These are phyloP conservation scores for Fraxinus anomala DNA, from an alignment of 257 asterid species.

Conservation along the genomic window DNA sequence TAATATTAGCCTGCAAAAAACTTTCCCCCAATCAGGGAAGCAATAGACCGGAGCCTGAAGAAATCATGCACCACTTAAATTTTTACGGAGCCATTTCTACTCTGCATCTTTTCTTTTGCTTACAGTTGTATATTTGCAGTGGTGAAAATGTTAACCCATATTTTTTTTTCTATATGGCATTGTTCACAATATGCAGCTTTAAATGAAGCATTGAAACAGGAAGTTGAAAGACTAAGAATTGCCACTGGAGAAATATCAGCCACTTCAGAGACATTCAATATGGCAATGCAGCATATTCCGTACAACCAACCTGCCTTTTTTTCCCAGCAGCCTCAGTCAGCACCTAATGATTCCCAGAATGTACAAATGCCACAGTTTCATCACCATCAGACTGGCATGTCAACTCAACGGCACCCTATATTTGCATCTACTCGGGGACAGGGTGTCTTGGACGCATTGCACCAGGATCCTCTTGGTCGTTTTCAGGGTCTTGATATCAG, in stretches of 20 bases:
- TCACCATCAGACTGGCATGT: constrained; percentile 50
- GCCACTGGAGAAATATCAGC: constrained; percentile 78
- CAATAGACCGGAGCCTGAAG: not conserved
- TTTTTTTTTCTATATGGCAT: not conserved
- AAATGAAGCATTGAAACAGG: constrained; percentile 85
- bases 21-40: not conserved
- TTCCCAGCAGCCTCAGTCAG: constrained; percentile 52
- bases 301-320: constrained; percentile 60
- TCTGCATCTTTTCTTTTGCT: not conserved
- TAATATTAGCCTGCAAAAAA: not conserved
- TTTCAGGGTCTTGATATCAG: constrained; percentile 61
- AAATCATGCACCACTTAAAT: not conserved
- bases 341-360: constrained; percentile 46
- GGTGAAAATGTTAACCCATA: not conserved
- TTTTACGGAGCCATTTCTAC: not conserved
- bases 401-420: constrained; percentile 51
- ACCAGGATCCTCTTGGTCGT: constrained; percentile 61
- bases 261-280: constrained; percentile 52
- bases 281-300: constrained; percentile 69
- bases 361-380: constrained; percentile 68
- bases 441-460: constrained; percentile 38
- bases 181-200: constrained; percentile 52
- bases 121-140: not conserved
- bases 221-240: constrained; percentile 76
- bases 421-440: constrained; percentile 33